Evolutionary conservation across 768 basidiomycete genomes (phyloP), one percentile per base, ranked within the genome.

Genomic region (Naganishia vishniacii): DNA sequence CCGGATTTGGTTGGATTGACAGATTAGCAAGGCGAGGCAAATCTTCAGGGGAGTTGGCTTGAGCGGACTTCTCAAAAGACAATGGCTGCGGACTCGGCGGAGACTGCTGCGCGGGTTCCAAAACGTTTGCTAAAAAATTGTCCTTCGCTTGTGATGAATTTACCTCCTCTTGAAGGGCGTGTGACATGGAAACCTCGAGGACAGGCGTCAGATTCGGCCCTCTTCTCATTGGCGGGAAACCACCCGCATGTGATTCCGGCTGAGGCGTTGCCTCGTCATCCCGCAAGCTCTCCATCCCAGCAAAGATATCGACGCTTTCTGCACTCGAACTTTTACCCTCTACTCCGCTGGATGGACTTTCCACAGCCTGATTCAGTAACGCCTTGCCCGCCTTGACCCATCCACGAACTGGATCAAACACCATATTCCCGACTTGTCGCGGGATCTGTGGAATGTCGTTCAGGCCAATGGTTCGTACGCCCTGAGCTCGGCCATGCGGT

Each of bases 241-340:
- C 9, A 6, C 49, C 28, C 15, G 32, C 20, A 37, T n/a, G 1
- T 4, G 37, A 12, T 13, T 56, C 53, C 23, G 31, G 49, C 18
- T 56, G 53, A 13, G 49, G 31, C 3, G 31, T 51, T 28, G 29
- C 28, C 53, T 56, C 41, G 67, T 87, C 87, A 61, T 88, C 87
- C 34, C 83, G 80, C 70, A 92, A 74, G 70, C 90, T 91, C 73
- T 94, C 92, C 60, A 97, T 87, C 70, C 92, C 92, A 32, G 84
- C 84, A 77, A 97, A 97, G 8, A 90, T 88, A 79, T 97, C 93
- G 37, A 73, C 75, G 56, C 74, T 73, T 60, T 71, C 72, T 48
- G 72, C 74, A 42, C 73, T 75, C 37, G 53, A 56, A 25, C 53
- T 56, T 11, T 56, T 56, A 4, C 37, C 37, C 34, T 56, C 53